Percentiles rank a stretch among this genome's conserved stretches.
Conservation (phyloP, 768 basidiomycete genomes). For the Lactarius sp. region DNA sequence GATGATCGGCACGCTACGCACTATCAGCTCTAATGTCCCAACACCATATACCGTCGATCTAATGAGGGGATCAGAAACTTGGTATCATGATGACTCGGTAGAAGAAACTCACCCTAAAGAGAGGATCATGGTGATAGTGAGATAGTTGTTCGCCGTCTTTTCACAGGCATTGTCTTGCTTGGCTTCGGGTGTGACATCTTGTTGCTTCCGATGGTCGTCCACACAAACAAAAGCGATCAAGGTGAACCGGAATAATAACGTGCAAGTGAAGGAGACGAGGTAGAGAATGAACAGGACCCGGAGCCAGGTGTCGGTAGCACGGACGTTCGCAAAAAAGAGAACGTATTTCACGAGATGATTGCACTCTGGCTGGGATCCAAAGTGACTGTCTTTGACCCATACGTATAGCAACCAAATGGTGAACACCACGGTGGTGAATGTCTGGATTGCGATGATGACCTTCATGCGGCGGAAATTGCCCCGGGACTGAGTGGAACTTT, state of each 20-base stretch:
- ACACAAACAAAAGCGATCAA: background rate
- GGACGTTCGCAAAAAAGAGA: slow-evolving; percentile 1
- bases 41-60: slow-evolving; percentile 8
- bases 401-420: slow-evolving; percentile 13
- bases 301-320: slow-evolving; percentile 1
- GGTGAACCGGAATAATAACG: slow-evolving; percentile 3
- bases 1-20: background rate
- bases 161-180: no score
- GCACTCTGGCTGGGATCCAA: slow-evolving; percentile 14
- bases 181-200: background rate
- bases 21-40: slow-evolving; percentile 9
- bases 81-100: background rate
- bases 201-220: background rate
- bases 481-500: background rate
- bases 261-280: background rate
- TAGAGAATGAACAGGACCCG: slow-evolving; percentile 10
- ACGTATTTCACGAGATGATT: slow-evolving; percentile 18
- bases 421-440: background rate
- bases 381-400: slow-evolving; percentile 5
- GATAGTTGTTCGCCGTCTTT: background rate
- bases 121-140: background rate
- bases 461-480: slow-evolving; percentile 1
- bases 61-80: background rate
- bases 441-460: slow-evolving; percentile 10
- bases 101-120: background rate